Evolutionary conservation across 2,329 filamentous ascomycete genomes (phyloP).

Genomic region (Teratosphaeriaceae sp.): DNA sequence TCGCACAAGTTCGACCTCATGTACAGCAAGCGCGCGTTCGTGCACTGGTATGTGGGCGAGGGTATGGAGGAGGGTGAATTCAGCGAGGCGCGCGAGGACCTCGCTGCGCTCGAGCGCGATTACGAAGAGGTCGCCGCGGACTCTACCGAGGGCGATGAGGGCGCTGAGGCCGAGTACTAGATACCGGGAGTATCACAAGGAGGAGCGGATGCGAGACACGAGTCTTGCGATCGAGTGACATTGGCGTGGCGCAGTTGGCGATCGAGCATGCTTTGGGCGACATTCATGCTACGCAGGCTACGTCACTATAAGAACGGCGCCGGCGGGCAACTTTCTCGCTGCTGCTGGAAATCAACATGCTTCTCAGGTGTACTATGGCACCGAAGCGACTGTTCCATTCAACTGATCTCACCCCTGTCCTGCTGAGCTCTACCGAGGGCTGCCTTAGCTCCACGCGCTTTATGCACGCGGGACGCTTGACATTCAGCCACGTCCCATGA

Average conservation of each 20-base stretch:
- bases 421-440: neutral
- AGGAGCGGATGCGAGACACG: neutral
- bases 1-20: constrained; percentile 99
- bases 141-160: constrained; percentile 81
- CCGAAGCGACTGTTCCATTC: neutral
- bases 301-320: neutral
- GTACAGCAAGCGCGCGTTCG: constrained; percentile 99
- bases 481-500: neutral
- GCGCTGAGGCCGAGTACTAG: constrained; percentile 87
- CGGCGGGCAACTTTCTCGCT: neutral
- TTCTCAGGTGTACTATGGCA: neutral
- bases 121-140: constrained; percentile 98
- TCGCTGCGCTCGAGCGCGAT: constrained; percentile 94
- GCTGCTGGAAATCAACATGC: neutral
- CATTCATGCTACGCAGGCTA: neutral
- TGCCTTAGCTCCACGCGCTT: neutral
- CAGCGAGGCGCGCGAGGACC: constrained; percentile 96
- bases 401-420: neutral
- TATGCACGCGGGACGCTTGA: neutral
- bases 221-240: neutral
- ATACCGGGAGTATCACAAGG: neutral
- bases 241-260: constrained; percentile 8
- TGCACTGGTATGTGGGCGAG: constrained; percentile 99
- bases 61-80: constrained; percentile 99
- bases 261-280: constrained; percentile 7